These are phyloP conservation scores for Paramarasmius palmivorus DNA, from an alignment of 1,284 basidiomycete genomes.

Conservation along the genomic window DNA sequence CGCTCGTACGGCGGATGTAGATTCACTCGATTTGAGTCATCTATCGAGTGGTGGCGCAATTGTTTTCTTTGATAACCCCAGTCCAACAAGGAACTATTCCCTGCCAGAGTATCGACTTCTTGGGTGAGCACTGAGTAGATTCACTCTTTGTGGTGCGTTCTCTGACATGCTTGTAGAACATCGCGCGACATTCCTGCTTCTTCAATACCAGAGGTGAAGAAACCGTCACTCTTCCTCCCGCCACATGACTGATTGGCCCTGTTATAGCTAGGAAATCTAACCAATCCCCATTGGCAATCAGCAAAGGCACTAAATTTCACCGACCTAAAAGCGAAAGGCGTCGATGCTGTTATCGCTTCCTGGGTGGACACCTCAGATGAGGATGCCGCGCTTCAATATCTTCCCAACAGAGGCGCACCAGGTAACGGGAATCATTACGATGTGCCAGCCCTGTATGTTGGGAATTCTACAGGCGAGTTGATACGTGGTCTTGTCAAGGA, in stretches of 20 bases:
- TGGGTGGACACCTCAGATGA: constrained; percentile 30
- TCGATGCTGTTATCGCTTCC: constrained; percentile 23
- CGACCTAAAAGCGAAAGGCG: constrained; percentile 18
- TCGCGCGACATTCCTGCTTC: constrained; percentile 21
- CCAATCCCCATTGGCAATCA: constrained; percentile 30
- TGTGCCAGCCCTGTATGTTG: constrained; percentile 28
- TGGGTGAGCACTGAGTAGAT: constrained; percentile 17
- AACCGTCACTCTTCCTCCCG: background rate
- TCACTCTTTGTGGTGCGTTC: background rate
- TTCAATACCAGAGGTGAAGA: constrained; percentile 16
- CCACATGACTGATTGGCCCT: background rate
- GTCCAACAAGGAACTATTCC: constrained; percentile 29
- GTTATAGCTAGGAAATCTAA: constrained; percentile 26
- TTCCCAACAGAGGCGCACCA: constrained; percentile 27
- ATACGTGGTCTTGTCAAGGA: constrained; percentile 22
- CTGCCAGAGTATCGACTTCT: constrained; percentile 26
- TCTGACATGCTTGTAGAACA: constrained; percentile 17
- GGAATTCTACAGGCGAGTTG: constrained; percentile 27
- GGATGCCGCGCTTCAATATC: constrained; percentile 27
- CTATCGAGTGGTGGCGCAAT: constrained; percentile 19
- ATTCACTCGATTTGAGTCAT: constrained; percentile 21
- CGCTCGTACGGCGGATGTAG: constrained; percentile 13
- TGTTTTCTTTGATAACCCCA: constrained; percentile 30
- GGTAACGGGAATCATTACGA: constrained; percentile 23
- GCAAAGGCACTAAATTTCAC: constrained; percentile 27